phyloP scores from a whole-genome alignment of 2,329 filamentous ascomycete species.

The Capronia americana region DNA sequence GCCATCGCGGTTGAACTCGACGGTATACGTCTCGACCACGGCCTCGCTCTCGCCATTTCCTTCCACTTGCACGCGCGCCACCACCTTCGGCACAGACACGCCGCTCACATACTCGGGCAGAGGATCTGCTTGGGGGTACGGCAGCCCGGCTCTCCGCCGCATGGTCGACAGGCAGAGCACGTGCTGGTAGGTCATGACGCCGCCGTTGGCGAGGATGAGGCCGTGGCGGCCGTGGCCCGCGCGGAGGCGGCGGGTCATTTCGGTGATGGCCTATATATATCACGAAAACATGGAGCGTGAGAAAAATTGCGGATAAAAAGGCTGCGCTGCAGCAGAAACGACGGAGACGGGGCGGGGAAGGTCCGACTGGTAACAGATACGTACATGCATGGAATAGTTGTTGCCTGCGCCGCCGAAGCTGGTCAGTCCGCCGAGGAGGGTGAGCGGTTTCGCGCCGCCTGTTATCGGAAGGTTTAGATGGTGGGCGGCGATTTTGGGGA shows the following conservation, averaged over 20 bases:
- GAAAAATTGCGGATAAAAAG: not conserved
- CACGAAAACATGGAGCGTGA: not conserved
- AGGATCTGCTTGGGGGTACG: conserved; percentile 57
- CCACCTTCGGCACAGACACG: conserved; percentile 49
- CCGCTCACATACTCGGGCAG: conserved; percentile 54
- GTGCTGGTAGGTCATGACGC: conserved; percentile 70
- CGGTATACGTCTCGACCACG: conserved; percentile 66
- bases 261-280: conserved; percentile 54
- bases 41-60: conserved; percentile 45
- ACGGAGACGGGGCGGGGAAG: too few relatives aligned
- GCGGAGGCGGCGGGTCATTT: conserved; percentile 63
- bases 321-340: too few relatives aligned
- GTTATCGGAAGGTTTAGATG: conserved; percentile 63
- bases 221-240: conserved; percentile 56
- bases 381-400: conserved; percentile 72
- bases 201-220: conserved; percentile 70
- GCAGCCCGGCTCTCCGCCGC: conserved; percentile 46
- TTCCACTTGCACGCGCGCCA: conserved; percentile 55
- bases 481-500: conserved; percentile 69
- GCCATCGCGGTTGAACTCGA: conserved; percentile 62
- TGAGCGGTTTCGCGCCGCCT: conserved; percentile 59
- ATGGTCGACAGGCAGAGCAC: conserved; percentile 63
- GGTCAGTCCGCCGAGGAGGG: conserved; percentile 69
- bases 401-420: conserved; percentile 74
- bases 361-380: conserved; percentile 8